Evolutionary conservation across 345 rosid genomes (phyloP).

Genomic region (Balakata baccata): DNA sequence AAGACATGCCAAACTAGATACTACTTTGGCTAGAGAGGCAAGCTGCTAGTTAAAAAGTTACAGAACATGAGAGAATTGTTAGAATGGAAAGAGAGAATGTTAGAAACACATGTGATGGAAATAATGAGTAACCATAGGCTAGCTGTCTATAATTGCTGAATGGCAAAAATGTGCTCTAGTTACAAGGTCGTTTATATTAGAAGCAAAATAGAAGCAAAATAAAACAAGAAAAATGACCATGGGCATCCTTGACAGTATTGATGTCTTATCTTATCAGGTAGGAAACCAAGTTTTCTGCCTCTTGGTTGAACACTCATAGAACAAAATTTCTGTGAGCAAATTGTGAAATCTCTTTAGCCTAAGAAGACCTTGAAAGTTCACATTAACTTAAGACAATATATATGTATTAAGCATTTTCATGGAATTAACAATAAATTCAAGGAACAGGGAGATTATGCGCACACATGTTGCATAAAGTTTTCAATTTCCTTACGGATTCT

Average conservation of each 20-base stretch:
- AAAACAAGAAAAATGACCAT: not conserved
- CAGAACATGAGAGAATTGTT: not conserved
- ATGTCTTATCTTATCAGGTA: not conserved
- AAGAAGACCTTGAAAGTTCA: not conserved
- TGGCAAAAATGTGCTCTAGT: not conserved
- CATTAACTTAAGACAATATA: no score
- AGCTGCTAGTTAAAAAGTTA: not conserved
- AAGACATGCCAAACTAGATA: not conserved
- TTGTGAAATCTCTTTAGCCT: not conserved
- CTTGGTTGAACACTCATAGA: not conserved
- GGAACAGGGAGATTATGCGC: not conserved
- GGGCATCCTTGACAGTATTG: not conserved
- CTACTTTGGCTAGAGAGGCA: not conserved
- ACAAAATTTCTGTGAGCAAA: not conserved
- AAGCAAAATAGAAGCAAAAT: not conserved
- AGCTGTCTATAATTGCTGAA: not conserved
- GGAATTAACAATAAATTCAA: not conserved
- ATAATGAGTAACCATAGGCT: not conserved
- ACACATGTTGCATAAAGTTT: not conserved
- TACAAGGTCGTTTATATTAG: not conserved
- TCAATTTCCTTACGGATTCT: not conserved
- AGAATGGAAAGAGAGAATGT: not conserved
- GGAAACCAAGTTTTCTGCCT: not conserved
- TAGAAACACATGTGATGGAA: not conserved
- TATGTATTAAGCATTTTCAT: not conserved